Conservation (phyloP, 2,329 filamentous ascomycete genomes). For the Drechslerella dactyloides region DNA sequence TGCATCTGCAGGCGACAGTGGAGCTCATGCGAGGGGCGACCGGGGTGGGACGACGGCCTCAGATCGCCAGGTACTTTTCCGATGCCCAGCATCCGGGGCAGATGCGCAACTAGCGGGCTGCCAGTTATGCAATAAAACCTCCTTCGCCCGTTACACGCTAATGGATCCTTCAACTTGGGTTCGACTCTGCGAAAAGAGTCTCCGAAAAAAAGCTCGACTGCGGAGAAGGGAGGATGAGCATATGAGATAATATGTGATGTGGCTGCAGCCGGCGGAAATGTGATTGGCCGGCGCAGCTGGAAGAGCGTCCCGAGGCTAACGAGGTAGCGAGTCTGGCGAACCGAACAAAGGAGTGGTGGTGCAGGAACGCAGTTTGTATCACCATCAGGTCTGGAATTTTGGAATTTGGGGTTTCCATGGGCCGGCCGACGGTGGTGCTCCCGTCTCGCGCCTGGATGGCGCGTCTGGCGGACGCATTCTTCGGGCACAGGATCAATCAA, state of each 20-base stretch:
- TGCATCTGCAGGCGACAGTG: neutral
- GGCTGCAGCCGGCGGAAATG: neutral
- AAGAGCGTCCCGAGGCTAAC: conserved; percentile 30
- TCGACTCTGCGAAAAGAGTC: neutral
- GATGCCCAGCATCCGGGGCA: conserved; percentile 37
- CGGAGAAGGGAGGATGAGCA: neutral
- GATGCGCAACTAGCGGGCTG: neutral
- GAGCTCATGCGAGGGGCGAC: conserved; percentile 7
- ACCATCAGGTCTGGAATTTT: neutral
- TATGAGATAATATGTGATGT: neutral
- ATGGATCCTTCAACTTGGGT: neutral
- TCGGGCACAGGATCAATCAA: no score
- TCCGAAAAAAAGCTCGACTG: neutral
- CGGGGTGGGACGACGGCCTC: conserved; percentile 10
- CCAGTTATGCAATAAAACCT: no score
- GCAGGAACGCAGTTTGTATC: conserved; percentile 6
- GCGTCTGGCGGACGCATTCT: no score
- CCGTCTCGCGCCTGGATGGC: no score
- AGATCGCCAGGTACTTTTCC: conserved; percentile 47
- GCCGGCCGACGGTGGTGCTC: no score
- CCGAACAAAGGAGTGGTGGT: neutral
- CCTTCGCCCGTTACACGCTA: no score
- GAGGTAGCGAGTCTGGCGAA: neutral
- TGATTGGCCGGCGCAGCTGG: conserved; percentile 31
- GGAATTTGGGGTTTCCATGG: neutral